Conservation (phyloP, 129 eudicot genomes). For the Heracleum sosnowskyi region DNA sequence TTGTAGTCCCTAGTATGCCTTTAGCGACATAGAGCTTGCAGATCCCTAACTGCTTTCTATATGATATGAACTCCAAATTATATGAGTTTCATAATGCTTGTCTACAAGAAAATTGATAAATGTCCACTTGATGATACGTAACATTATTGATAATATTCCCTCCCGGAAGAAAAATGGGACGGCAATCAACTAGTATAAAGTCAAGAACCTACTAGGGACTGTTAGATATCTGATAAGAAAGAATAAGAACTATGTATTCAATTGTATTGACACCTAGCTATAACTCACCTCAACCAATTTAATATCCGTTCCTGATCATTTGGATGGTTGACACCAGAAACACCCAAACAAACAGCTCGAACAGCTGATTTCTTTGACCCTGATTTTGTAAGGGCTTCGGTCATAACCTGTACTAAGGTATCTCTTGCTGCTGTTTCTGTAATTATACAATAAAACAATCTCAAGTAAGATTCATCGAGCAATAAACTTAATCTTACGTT, state of each 20-base stretch:
- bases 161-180: background rate
- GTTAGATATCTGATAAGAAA: background rate
- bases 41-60: background rate
- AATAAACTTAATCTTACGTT: background rate
- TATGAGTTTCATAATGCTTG: background rate
- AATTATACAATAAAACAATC: slow-evolving; percentile 1
- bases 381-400: slow-evolving; percentile 60
- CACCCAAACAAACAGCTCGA: slow-evolving; percentile 74
- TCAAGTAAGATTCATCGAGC: background rate
- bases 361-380: slow-evolving; percentile 50
- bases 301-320: slow-evolving; percentile 59
- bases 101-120: background rate
- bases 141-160: background rate
- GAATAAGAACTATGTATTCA: background rate
- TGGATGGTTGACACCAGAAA: slow-evolving; percentile 87
- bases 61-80: background rate
- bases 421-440: slow-evolving; percentile 65
- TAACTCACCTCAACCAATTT: slow-evolving; percentile 66
- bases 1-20: background rate
- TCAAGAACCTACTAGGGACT: background rate
- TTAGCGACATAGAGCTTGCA: background rate
- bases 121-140: background rate
- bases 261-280: background rate
- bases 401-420: slow-evolving; percentile 56
- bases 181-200: background rate